Evolutionary conservation across 2,329 filamentous ascomycete species (phyloP).

Genomic region (Fusarium secorum): DNA sequence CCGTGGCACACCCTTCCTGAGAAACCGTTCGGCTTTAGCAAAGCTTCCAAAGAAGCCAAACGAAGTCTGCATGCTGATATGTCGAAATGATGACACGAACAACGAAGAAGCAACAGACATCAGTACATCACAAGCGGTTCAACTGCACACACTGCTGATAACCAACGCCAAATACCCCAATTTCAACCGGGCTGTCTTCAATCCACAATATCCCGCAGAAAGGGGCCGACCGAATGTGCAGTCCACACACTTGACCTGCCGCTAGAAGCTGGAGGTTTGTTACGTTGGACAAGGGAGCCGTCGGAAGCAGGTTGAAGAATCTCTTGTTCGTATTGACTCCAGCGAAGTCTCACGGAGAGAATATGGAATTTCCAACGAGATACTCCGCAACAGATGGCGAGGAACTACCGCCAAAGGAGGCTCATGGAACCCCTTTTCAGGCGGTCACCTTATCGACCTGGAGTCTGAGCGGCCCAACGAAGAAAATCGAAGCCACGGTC

Average conservation of each 20-base stretch:
- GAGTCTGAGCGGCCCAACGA: slow-evolving; percentile 18
- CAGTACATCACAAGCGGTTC: slow-evolving; percentile 46
- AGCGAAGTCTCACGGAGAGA: slow-evolving; percentile 44
- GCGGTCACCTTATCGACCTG: slow-evolving; percentile 33
- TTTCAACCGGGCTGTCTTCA: slow-evolving; percentile 42
- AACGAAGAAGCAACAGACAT: slow-evolving; percentile 53
- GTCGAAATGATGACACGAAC: slow-evolving; percentile 42
- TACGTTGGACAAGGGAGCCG: slow-evolving; percentile 36
- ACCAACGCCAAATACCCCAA: slow-evolving; percentile 64
- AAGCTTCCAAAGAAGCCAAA: slow-evolving; percentile 52
- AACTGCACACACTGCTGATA: slow-evolving; percentile 54
- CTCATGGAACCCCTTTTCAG: slow-evolving; percentile 39
- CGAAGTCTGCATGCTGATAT: slow-evolving; percentile 52
- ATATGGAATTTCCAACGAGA: slow-evolving; percentile 43
- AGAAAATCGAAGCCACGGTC: slow-evolving; percentile 36
- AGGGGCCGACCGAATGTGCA: slow-evolving; percentile 32
- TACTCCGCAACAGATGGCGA: slow-evolving; percentile 47
- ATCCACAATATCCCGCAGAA: slow-evolving; percentile 8
- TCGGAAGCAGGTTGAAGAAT: slow-evolving; percentile 48
- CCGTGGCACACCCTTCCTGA: slow-evolving; percentile 50
- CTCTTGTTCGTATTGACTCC: slow-evolving; percentile 44
- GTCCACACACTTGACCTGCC: slow-evolving; percentile 56
- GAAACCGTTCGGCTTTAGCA: slow-evolving; percentile 47
- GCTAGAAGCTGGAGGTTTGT: slow-evolving; percentile 54
- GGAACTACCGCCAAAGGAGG: slow-evolving; percentile 44